A percentile compares a stretch with the other conserved stretches of the same genome.
Conservation (phyloP, 768 basidiomycete species). For the Russula vinacea region DNA sequence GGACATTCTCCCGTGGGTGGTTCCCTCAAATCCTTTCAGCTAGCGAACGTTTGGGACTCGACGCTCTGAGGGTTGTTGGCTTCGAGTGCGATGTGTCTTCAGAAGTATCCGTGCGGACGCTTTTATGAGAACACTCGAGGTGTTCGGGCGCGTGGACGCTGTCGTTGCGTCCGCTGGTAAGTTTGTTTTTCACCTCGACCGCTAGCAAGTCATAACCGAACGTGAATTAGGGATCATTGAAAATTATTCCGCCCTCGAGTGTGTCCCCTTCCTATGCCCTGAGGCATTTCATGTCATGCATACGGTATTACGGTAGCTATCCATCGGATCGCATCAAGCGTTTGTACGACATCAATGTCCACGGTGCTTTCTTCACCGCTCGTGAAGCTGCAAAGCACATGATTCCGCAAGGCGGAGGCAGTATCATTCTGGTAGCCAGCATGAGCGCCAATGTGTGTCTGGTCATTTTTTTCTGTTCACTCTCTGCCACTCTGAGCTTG, state of each 20-base stretch:
- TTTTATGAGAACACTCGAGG: constrained; percentile 59
- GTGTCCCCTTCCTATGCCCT: constrained; percentile 31
- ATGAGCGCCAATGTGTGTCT: constrained; percentile 83
- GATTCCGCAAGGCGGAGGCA: constrained; percentile 76
- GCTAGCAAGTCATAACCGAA: neutral
- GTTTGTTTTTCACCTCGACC: constrained; percentile 30
- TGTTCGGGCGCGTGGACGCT: constrained; percentile 70
- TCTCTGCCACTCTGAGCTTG: constrained; percentile 28
- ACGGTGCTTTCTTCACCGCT: constrained; percentile 94
- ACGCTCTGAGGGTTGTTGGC: constrained; percentile 66
- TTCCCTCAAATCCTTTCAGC: constrained; percentile 42
- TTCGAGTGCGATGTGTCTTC: constrained; percentile 86
- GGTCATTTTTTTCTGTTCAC: constrained; percentile 1
- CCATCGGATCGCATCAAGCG: constrained; percentile 81
- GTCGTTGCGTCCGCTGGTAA: constrained; percentile 87
- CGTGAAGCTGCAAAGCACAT: constrained; percentile 91
- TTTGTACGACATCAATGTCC: constrained; percentile 89
- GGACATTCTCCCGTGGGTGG: constrained; percentile 12
- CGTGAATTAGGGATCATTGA: constrained; percentile 67
- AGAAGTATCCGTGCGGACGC: constrained; percentile 73
- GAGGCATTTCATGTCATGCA: constrained; percentile 6
- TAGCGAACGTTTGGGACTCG: constrained; percentile 52
- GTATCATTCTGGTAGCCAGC: constrained; percentile 81
- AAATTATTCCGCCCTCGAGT: constrained; percentile 86
- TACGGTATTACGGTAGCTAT: constrained; percentile 53